These are phyloP conservation scores for Quercus tomentella DNA, from an alignment of 331 rosid genomes.

Conservation along the genomic window DNA sequence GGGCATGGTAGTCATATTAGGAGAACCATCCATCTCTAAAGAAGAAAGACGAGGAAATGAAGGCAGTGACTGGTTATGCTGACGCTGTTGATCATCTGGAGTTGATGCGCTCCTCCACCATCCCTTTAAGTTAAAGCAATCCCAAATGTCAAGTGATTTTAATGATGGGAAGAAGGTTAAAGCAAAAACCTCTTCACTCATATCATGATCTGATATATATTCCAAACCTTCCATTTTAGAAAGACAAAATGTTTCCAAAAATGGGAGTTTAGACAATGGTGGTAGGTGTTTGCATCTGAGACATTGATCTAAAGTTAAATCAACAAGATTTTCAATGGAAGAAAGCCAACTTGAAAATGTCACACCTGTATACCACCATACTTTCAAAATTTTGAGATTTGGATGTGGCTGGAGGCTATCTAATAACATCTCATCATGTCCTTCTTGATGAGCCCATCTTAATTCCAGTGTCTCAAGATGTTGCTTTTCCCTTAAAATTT, in stretches of 20 bases:
- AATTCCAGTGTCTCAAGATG: neutral
- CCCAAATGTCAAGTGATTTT: too few species aligned
- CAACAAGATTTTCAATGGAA: neutral
- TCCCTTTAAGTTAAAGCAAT: too few species aligned
- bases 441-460: neutral
- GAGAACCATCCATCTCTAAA: too few species aligned
- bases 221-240: too few species aligned
- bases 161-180: too few species aligned
- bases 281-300: neutral
- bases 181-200: too few species aligned
- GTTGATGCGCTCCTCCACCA: too few species aligned
- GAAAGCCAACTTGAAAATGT: neutral
- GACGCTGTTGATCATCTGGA: too few species aligned
- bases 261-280: neutral
- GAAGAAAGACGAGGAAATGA: too few species aligned
- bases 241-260: rapidly evolving
- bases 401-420: neutral
- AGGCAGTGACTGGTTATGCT: too few species aligned
- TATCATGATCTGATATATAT: too few species aligned
- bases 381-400: neutral
- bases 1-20: too few species aligned
- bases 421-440: neutral
- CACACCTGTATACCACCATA: neutral
- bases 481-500: neutral
- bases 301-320: rapidly evolving